phyloP scores from a whole-genome alignment of 169 alveolate genomes.

The Plasmodium gaboni region DNA sequence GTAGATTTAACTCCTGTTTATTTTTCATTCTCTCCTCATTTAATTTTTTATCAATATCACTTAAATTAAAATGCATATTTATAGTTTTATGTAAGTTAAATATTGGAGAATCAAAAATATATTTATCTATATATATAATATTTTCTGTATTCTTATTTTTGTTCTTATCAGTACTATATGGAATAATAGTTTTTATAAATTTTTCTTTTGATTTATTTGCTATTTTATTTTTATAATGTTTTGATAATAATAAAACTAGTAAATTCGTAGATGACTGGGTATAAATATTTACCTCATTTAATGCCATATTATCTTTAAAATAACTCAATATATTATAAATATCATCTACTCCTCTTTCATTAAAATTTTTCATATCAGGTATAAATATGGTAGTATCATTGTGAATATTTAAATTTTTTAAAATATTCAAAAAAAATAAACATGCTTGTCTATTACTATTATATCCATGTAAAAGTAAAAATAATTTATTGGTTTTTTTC shows the following conservation, averaged over 20 bases:
- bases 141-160: conserved; percentile 1
- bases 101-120: conserved; percentile 74
- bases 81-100: conserved; percentile 67
- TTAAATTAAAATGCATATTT: conserved; percentile 42
- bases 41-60: conserved; percentile 56
- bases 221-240: conserved; percentile 66
- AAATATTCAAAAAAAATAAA: conserved; percentile 64
- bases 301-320: conserved; percentile 55
- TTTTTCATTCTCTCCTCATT: conserved; percentile 25
- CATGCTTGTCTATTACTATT: conserved; percentile 72
- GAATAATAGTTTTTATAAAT: conserved; percentile 59
- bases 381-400: conserved; percentile 69
- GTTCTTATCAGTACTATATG: conserved; percentile 40
- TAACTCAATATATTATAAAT: conserved; percentile 47
- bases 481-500: conserved; percentile 60
- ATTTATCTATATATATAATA: conserved; percentile 56
- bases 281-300: conserved; percentile 64
- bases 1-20: conserved; percentile 18
- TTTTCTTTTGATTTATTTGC: conserved; percentile 66
- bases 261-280: conserved; percentile 73
- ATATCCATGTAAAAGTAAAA: conserved; percentile 71
- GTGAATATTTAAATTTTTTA: conserved; percentile 65
- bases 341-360: conserved; percentile 67
- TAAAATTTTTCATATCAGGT: conserved; percentile 64
- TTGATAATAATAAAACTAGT: conserved; percentile 48